Percentiles rank a stretch among this genome's conserved stretches.
Conservation (phyloP, 2,329 filamentous ascomycete genomes). For the Dactylellina haptotyla region DNA sequence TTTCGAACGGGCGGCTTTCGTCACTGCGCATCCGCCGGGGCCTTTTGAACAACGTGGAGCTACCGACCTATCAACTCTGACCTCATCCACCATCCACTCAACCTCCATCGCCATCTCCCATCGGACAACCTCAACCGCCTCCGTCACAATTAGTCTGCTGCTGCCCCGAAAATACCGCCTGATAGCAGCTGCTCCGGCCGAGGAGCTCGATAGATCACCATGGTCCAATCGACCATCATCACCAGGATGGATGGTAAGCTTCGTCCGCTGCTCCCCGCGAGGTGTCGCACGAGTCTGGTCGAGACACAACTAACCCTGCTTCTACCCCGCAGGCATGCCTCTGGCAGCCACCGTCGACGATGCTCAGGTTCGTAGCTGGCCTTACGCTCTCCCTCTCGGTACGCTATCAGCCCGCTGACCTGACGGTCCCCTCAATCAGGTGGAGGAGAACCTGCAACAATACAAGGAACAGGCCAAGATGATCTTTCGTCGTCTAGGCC, state of each 20-base stretch:
- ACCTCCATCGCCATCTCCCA: neutral
- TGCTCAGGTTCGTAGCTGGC: conserved; percentile 70
- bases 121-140: conserved; percentile 1
- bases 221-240: conserved; percentile 95
- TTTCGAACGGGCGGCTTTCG: conserved; percentile 27
- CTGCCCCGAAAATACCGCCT: neutral
- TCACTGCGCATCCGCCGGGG: conserved; percentile 38
- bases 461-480: conserved; percentile 92
- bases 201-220: conserved; percentile 60
- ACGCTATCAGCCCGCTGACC: neutral
- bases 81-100: conserved; percentile 15
- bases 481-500: conserved; percentile 85
- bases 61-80: conserved; percentile 9
- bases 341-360: conserved; percentile 95
- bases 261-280: conserved; percentile 7
- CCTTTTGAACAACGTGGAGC: conserved; percentile 53
- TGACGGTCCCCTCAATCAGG: conserved; percentile 61
- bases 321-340: conserved; percentile 79
- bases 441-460: conserved; percentile 80
- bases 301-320: conserved; percentile 49
- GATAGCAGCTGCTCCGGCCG: neutral
- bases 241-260: conserved; percentile 83
- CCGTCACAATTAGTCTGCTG: neutral
- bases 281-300: conserved; percentile 44
- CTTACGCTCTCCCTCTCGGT: conserved; percentile 4